Base-by-base conservation (phyloP, 176 grass and related monocot genomes). In the Aechmea fasciata region DNA sequence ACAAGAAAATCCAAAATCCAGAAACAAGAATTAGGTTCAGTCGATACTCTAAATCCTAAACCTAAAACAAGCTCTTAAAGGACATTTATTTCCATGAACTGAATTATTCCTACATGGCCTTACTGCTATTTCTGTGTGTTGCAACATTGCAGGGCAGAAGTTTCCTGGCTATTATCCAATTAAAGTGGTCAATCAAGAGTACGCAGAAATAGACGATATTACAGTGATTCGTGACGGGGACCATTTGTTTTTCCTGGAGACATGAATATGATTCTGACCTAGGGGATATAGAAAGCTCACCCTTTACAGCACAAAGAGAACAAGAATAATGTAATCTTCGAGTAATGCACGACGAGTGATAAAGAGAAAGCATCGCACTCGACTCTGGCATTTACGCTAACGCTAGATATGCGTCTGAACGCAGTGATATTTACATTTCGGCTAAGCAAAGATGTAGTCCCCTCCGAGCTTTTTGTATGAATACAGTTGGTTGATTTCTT, bases 151-250 rank as follows among this genome's bases (percentile, higher is more conserved):
- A 96, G 91, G 83, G 25, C 70, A 96, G 66, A 86, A 96, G 69
- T 88, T 96, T 57, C 4, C 13, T 10, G 67, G 83, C 47, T 78
- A 73, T 73, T 69, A 24, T 70, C 87, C 82, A 23, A 86, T 33
- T 11, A 91, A 79, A 70, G 26, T 96, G 17, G 50, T 88, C 54
- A 96, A 76, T 72, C 69, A 79, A 80, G 87, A 88, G 33, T 79
- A 79, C 68, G 77, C 87, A 62, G 91, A 96, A 82, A 91, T 96
- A 62, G 87, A 96, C 74, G 85, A 91, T 67, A 88, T 96, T 78
- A 68, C 77, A 73, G 80, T 83, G 48, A 91, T 96, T 64, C 71
- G 72, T 84, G 87, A 96, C 73, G 91, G 83, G 25, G 91, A 96
- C 47, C 69, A 86, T 86, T 79, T 91, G 72, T 86, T 83, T 88